Evolutionary conservation across 495 filamentous ascomycete species (phyloP).

Genomic region (Tuber microsphaerosporum): DNA sequence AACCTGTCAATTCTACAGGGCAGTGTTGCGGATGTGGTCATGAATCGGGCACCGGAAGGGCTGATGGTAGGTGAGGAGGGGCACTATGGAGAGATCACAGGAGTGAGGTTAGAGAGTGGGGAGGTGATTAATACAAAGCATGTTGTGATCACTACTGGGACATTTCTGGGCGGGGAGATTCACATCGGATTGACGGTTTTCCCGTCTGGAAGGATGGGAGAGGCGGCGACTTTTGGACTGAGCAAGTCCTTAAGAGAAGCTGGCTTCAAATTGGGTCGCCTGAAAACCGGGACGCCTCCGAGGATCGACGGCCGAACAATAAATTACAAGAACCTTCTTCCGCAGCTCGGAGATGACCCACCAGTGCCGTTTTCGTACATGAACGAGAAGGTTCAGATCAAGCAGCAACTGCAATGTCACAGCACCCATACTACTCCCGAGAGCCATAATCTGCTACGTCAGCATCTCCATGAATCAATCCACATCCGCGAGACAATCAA

Average conservation of each 20-base stretch:
- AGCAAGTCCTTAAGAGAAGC: conserved; percentile 85
- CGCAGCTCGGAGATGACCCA: conserved; percentile 74
- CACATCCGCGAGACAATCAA: conserved; percentile 95
- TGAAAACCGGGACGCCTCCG: conserved; percentile 95
- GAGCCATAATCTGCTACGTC: conserved; percentile 75
- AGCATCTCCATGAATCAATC: conserved; percentile 82
- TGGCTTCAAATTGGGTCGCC: conserved; percentile 79
- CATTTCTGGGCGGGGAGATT: conserved; percentile 92
- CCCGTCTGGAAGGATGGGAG: conserved; percentile 86
- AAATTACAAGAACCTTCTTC: conserved; percentile 62
- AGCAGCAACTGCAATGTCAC: conserved; percentile 75
- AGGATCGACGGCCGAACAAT: conserved; percentile 77
- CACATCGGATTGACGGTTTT: conserved; percentile 81
- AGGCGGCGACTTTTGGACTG: conserved; percentile 86
- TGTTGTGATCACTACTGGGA: conserved; percentile 92
- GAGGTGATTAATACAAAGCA: conserved; percentile 71
- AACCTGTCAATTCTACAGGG: conserved; percentile 73
- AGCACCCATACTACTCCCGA: conserved; percentile 75
- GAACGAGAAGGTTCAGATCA: conserved; percentile 65
- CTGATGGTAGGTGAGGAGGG: conserved; percentile 47
- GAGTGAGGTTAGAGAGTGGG: conserved; percentile 81
- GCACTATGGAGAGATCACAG: conserved; percentile 67
- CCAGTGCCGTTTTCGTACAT: conserved; percentile 89
- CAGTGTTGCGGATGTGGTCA: conserved; percentile 85
- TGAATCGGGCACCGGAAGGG: conserved; percentile 49